Base-by-base conservation (phyloP, 345 rosid genomes). In the Theobroma cacao region DNA sequence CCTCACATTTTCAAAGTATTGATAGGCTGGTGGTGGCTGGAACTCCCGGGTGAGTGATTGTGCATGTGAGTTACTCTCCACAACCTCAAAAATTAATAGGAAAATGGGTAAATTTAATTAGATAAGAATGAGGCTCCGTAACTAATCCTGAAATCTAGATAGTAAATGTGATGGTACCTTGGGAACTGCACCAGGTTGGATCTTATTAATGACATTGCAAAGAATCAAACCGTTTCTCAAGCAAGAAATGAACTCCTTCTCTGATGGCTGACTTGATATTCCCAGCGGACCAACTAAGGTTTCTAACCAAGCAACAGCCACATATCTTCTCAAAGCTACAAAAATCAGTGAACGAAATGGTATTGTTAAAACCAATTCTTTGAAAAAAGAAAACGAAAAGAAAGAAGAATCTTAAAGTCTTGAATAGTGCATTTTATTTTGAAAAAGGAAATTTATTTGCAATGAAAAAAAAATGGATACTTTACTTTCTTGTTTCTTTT, bases 1-100 rank as follows among this genome's bases (percentile, higher is more conserved):
- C 74, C 89, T 75, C n/a, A 92, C 96, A 76, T 95, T 95, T 87
- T 95, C 98, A 65, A 95, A 95, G 76, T 93, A 92, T 77, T 95
- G 99, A 84, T 88, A 95, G 30, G 98, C 98, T 2, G 86, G 86
- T 73, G 90, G 82, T 20, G 92, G 96, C 72, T 93, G 98, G 45
- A 81, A 82, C 75, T 95, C 97, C 38, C 90, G 79, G 60, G 75
- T 82, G 45, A 84, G 48, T 7, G 90, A 86, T 73, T 84, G 89
- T 77, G 84, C n/a, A 75, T 85, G 74, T 66, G 83, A 79, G 66
- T 81, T 83, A 80, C 41, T 91, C 88, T 93, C 94, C 85, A 95
- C 98, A 76, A 95, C 97, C 99, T 95, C 77, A 52, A 12, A n/a
- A 64, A 62, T 1, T 68, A 33, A 60, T 78, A 20, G 61, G 30